Base-by-base conservation (phyloP, 768 basidiomycete genomes). In the Tremella fuciformis region DNA sequence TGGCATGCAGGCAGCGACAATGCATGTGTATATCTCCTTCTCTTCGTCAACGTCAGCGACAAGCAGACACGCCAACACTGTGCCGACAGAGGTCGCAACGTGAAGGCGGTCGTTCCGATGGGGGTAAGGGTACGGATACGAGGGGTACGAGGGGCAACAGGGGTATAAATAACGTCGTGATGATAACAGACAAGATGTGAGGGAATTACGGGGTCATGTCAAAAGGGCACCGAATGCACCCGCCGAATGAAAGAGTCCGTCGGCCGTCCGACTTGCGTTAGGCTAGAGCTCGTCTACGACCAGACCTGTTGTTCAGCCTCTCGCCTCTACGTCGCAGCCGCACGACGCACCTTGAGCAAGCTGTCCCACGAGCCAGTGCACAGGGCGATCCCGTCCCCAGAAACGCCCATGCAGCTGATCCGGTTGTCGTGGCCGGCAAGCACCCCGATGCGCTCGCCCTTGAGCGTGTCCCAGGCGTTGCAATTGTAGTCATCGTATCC, bases 401-500 rank as follows among this genome's bases (percentile, higher is more conserved):
- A 90, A 65, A 98, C 96, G 55, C 94, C 94, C 66, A 99, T 79
- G 81, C 96, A 98, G 73, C 88, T 89, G 66, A 99, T 92, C 64
- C 94, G 82, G 81, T 99, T 99, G 82, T 99, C 94, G 72, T 99
- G 94, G 16, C 96, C 94, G 38, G 92, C 91, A 61, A 99, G 79
- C 53, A 99, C 96, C 57, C 94, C 94, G 40, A 99, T 92, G 56
- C 94, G 88, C 78, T 98, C 94, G 55, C 96, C 96, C 79, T 94
- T 96, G 72, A 99, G 82, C 25, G 93, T 97, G 76, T 99, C 94
- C 94, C 94, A 99, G 52, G 98, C 94, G 75, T 99, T 99, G 82
- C 91, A 93, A 66, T 96, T 98, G 89, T 96, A 98, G 76, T 99
- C 94, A 78, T 99, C 94, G 76, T 99, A 99, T 41, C 94, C 94